These are phyloP conservation scores for Corinectria fuckeliana DNA, from an alignment of 2,329 filamentous ascomycete genomes.

Conservation along the genomic window DNA sequence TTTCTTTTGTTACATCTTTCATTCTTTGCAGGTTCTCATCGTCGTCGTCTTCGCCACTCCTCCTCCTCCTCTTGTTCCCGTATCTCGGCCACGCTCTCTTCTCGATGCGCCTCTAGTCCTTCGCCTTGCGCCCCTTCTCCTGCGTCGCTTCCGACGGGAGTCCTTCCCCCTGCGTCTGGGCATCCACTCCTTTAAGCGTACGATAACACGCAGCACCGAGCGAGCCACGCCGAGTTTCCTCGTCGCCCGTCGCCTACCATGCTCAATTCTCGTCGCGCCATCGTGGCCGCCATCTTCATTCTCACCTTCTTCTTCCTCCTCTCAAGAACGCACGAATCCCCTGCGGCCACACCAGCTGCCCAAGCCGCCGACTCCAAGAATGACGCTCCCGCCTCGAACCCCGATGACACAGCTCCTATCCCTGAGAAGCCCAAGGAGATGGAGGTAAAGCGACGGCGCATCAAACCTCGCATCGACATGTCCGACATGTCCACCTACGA, in stretches of 20 bases:
- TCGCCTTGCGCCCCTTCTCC: slow-evolving; percentile 23
- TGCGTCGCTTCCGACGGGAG: slow-evolving; percentile 16
- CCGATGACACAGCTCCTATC: slow-evolving; percentile 25
- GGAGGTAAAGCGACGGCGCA: slow-evolving; percentile 31
- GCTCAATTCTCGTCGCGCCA: slow-evolving; percentile 79
- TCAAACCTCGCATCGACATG: slow-evolving; percentile 66
- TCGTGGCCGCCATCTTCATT: slow-evolving; percentile 73
- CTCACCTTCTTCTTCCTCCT: slow-evolving; percentile 74
- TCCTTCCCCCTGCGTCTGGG: slow-evolving; percentile 26
- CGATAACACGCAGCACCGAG: slow-evolving; percentile 7
- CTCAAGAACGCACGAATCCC: slow-evolving; percentile 61
- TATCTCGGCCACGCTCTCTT: slow-evolving; percentile 24
- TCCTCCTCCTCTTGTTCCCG: slow-evolving; percentile 20
- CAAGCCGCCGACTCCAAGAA: slow-evolving; percentile 23
- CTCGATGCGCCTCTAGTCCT: slow-evolving; percentile 30
- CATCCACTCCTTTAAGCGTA: slow-evolving; percentile 29
- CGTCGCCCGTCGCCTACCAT: slow-evolving; percentile 52
- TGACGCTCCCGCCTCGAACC: slow-evolving; percentile 31
- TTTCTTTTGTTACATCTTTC: slow-evolving; percentile 22
- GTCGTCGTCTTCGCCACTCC: background rate
- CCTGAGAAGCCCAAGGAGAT: slow-evolving; percentile 26
- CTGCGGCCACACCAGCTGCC: slow-evolving; percentile 25
- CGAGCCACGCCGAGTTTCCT: slow-evolving; percentile 14
- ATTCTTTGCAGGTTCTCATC: slow-evolving; percentile 21
- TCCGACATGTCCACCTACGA: slow-evolving; percentile 74